Conservation (phyloP, 495 filamentous ascomycete genomes). For the Penicillium steckii region DNA sequence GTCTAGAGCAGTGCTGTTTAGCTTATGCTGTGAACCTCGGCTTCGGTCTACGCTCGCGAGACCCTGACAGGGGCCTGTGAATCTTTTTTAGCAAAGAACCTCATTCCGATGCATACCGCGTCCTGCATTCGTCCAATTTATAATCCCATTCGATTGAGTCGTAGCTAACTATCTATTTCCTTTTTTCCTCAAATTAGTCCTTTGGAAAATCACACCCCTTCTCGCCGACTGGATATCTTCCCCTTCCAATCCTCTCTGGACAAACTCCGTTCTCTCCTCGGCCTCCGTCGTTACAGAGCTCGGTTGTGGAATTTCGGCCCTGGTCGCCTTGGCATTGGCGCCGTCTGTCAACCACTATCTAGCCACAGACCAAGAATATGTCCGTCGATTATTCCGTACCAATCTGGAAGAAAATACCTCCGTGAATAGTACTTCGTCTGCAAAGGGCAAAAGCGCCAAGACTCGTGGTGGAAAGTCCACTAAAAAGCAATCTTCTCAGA, state of each 20-base stretch:
- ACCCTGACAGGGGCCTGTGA: neutral
- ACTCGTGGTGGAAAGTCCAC: conserved; percentile 21
- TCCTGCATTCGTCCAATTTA: neutral
- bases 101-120: neutral
- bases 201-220: conserved; percentile 90
- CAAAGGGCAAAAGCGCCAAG: conserved; percentile 11
- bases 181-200: conserved; percentile 46
- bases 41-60: neutral
- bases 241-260: conserved; percentile 63
- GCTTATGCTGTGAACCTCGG: conserved; percentile 2
- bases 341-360: conserved; percentile 64
- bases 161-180: neutral
- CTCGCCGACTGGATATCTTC: conserved; percentile 79
- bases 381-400: conserved; percentile 66
- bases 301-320: conserved; percentile 80
- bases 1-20: neutral
- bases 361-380: conserved; percentile 87
- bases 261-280: conserved; percentile 48
- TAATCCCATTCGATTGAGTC: neutral
- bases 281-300: conserved; percentile 72
- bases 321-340: conserved; percentile 66
- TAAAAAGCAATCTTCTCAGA: conserved; percentile 7
- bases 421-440: neutral
- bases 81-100: neutral
- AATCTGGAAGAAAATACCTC: conserved; percentile 68